phyloP scores from a whole-genome alignment of 2,329 filamentous ascomycete species.

The Incumbomyces delicatus region DNA sequence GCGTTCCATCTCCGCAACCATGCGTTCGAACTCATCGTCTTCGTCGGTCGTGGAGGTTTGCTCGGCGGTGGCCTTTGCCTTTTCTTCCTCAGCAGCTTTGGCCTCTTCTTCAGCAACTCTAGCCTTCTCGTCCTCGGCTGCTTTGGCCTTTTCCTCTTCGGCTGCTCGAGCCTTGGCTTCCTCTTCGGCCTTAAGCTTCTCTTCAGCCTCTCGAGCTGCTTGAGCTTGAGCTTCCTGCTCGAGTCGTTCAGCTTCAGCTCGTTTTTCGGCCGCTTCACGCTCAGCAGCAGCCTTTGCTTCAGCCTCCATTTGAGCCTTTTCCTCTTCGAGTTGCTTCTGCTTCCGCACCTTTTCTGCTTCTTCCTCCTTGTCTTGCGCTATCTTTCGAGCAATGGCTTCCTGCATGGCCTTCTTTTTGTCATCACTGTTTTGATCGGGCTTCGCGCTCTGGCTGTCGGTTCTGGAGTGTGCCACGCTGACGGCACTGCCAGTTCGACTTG shows the following conservation, averaged over 20 bases:
- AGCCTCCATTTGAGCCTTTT: conserved; percentile 30
- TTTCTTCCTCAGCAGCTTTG: conserved; percentile 35
- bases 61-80: conserved; percentile 30
- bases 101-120: conserved; percentile 35
- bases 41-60: conserved; percentile 22
- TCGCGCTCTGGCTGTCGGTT: conserved; percentile 59
- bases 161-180: conserved; percentile 18
- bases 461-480: conserved; percentile 56
- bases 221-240: conserved; percentile 12
- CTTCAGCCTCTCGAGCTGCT: conserved; percentile 21
- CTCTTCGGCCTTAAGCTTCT: conserved; percentile 15
- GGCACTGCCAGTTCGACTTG: conserved; percentile 61
- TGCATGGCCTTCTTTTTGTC: conserved; percentile 65
- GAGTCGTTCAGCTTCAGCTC: conserved; percentile 15
- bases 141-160: conserved; percentile 17
- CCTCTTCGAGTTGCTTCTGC: conserved; percentile 24
- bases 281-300: conserved; percentile 34
- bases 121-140: conserved; percentile 17
- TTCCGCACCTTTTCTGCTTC: conserved; percentile 35
- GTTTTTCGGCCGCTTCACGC: conserved; percentile 17
- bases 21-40: conserved; percentile 34
- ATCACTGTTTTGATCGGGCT: conserved; percentile 59
- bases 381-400: conserved; percentile 40
- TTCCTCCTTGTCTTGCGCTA: conserved; percentile 46
- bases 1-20: conserved; percentile 34